phyloP scores from a whole-genome alignment of 768 basidiomycete species.

The Mycena pura region DNA sequence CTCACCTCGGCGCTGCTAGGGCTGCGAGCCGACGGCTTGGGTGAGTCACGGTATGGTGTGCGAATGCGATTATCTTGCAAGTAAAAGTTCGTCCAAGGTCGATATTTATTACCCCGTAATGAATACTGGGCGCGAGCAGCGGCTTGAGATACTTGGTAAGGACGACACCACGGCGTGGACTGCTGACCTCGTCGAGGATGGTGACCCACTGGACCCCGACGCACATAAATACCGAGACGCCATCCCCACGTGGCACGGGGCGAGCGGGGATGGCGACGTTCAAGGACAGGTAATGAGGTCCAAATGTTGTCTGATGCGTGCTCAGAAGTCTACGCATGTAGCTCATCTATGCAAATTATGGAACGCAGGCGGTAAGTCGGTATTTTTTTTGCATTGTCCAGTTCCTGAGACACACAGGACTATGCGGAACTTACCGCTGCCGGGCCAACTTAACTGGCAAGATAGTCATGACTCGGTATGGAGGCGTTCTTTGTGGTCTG shows the following conservation, averaged over 20 bases:
- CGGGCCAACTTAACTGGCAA: slow-evolving; percentile 81
- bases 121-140: slow-evolving; percentile 76
- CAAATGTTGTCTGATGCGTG: not conserved
- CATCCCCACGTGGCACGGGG: slow-evolving; percentile 87
- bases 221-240: slow-evolving; percentile 70
- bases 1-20: slow-evolving; percentile 49
- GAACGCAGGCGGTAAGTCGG: slow-evolving; percentile 60
- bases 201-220: slow-evolving; percentile 71
- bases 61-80: not conserved
- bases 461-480: slow-evolving; percentile 82
- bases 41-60: slow-evolving; percentile 38
- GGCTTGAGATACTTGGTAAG: slow-evolving; percentile 67
- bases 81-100: slow-evolving; percentile 5
- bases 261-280: slow-evolving; percentile 79
- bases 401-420: slow-evolving; percentile 38
- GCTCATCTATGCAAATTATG: slow-evolving; percentile 82
- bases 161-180: slow-evolving; percentile 64
- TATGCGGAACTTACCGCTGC: slow-evolving; percentile 59
- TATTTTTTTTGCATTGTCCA: not conserved
- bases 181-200: slow-evolving; percentile 78
- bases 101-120: slow-evolving; percentile 89
- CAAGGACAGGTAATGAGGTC: slow-evolving; percentile 55
- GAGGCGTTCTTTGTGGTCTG: slow-evolving; percentile 79
- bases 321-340: slow-evolving; percentile 6
- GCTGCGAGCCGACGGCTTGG: slow-evolving; percentile 70